These are phyloP conservation scores for Adiantum capillusveneris DNA, from an alignment of 75 land plant genomes.

Conservation along the genomic window DNA sequence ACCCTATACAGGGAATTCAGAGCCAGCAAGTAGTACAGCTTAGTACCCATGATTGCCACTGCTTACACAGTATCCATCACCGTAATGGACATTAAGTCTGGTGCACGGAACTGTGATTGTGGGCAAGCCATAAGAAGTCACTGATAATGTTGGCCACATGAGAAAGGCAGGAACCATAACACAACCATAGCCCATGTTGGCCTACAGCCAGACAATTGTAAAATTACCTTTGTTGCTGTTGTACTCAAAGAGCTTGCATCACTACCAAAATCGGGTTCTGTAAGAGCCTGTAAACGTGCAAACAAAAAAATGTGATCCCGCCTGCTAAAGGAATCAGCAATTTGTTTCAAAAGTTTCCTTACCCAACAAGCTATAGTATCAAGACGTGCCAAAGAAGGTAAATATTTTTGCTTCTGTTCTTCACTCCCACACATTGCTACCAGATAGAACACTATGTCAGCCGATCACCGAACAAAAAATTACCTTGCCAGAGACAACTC, in stretches of 20 bases:
- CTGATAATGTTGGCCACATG: too few relatives aligned
- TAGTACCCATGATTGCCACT: too few relatives aligned
- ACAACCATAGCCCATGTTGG: not conserved
- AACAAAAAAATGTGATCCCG: not conserved
- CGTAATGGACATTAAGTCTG: too few relatives aligned
- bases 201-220: not conserved
- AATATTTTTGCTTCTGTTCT: conserved; percentile 71
- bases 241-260: conserved; percentile 88
- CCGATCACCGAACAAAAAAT: too few relatives aligned
- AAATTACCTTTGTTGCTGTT: conserved; percentile 71
- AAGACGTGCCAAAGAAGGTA: conserved; percentile 65
- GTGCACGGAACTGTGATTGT: too few relatives aligned
- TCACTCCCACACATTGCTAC: conserved; percentile 81
- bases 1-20: too few relatives aligned
- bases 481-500: too few relatives aligned
- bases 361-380: conserved; percentile 85
- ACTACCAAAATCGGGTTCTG: conserved; percentile 93
- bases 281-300: conserved; percentile 51
- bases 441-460: not conserved
- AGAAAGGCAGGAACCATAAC: too few relatives aligned
- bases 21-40: too few relatives aligned
- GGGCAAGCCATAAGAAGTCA: too few relatives aligned
- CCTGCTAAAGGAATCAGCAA: too few relatives aligned
- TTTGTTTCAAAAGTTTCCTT: conserved; percentile 5
- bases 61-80: too few relatives aligned